Evolutionary conservation across 192 early-diverging fungal genomes (phyloP), one percentile per base, ranked within the genome.

Genomic region (Podila verticillata): DNA sequence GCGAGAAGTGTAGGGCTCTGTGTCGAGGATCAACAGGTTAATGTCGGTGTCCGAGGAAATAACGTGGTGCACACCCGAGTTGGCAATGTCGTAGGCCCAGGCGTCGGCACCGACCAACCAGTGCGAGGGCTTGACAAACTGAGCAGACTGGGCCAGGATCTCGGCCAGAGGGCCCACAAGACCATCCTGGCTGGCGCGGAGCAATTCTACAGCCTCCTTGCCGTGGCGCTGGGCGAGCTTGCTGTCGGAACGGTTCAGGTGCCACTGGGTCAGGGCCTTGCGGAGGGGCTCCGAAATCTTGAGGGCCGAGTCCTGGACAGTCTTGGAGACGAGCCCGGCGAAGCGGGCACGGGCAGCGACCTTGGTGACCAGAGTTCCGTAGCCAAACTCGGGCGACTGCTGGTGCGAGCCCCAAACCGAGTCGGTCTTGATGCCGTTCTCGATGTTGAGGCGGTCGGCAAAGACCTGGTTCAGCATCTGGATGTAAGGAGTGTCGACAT

Each of bases 11-110:
- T 98, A 96, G 35, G 92, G 86, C 63, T 92, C 87, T 0, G 95
- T 96, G 72, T 98, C 97, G 56, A 98, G 86, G 49, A 97, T 91
- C 39, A 98, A 85, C 84, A 98, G 89, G 82, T 97, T 97, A 74
- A 98, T 85, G 83, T 96, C 91, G 48, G 94, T 87, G 15, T 91
- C 89, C 62, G 91, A 92, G 26, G 94, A 84, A 49, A 98, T 89
- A 26, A 97, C 91, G 70, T 96, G 94, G 85, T 98, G 96, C 57
- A 98, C 91, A 63, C 95, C 95, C 72, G 91, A 93, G 85, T 87
- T 86, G 48, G 94, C 95, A 67, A 97, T 82, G 84, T 97, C 96
- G 83, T 93, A 93, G 39, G 94, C 85, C 90, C 96, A 93, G 28
- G 84, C 75, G 73, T 97, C 97, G 19, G 93, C 95, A 49, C 95